Percentiles rank a stretch among this genome's conserved stretches.
phyloP scores from a whole-genome alignment of 2,329 filamentous ascomycete genomes.

The Monosporascus sp. region DNA sequence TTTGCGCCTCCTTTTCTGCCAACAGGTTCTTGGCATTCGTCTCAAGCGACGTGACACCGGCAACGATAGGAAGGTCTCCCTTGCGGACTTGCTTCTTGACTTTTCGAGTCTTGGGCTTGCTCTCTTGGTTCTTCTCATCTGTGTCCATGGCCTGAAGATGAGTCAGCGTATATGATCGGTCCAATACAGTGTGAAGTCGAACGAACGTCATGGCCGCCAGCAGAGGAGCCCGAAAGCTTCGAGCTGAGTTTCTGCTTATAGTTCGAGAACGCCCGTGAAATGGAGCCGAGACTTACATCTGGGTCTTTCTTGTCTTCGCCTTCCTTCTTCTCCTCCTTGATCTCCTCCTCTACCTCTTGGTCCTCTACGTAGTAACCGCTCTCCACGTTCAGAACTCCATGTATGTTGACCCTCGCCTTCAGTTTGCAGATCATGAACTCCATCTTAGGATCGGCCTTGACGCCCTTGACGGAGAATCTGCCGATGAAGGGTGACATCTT shows the following conservation, averaged over 20 bases:
- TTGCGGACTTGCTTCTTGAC: slow-evolving; percentile 99
- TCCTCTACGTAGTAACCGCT: slow-evolving; percentile 98
- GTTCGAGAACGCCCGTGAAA: slow-evolving; percentile 2
- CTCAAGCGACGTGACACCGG: slow-evolving; percentile 78
- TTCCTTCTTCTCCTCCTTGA: slow-evolving; percentile 63
- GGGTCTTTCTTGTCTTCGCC: slow-evolving; percentile 58
- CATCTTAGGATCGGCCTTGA: slow-evolving; percentile 87
- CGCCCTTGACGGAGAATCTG: slow-evolving; percentile 94
- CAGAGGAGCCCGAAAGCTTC: slow-evolving; percentile 19
- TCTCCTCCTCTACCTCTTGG: slow-evolving; percentile 90
- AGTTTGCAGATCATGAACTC: slow-evolving; percentile 99
- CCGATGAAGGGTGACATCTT: slow-evolving; percentile 94
- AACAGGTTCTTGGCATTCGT: slow-evolving; percentile 58
- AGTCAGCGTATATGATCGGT: slow-evolving; percentile 14
- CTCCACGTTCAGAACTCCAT: slow-evolving; percentile 94
- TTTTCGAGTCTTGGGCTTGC: slow-evolving; percentile 79
- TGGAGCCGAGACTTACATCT: slow-evolving; percentile 56
- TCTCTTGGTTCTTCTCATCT: slow-evolving; percentile 59
- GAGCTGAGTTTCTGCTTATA: slow-evolving; percentile 15
- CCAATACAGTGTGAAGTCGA: background rate
- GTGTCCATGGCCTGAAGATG: slow-evolving; percentile 73
- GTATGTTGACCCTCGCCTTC: slow-evolving; percentile 93
- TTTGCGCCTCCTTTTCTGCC: slow-evolving; percentile 76
- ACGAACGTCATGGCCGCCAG: slow-evolving; percentile 8
- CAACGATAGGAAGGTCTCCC: slow-evolving; percentile 84